These are phyloP conservation scores for Diaporthe citri DNA, from an alignment of 2,329 filamentous ascomycete species.

Conservation along the genomic window DNA sequence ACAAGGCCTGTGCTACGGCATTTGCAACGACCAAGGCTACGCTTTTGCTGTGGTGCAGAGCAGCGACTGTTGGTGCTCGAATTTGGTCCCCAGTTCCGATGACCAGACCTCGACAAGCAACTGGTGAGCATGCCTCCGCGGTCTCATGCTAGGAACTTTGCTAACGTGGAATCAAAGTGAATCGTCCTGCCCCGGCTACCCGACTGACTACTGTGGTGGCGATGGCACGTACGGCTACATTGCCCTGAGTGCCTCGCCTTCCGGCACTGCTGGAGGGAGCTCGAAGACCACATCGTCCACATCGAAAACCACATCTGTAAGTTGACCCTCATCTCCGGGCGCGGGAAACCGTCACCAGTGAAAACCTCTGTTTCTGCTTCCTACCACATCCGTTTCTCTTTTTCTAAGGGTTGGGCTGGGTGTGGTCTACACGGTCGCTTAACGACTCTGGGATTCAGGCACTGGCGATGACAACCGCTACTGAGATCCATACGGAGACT, in stretches of 20 bases:
- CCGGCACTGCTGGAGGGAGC: slow-evolving; percentile 62
- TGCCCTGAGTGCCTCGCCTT: slow-evolving; percentile 61
- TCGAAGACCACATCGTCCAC: slow-evolving; percentile 41
- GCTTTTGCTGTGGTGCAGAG: slow-evolving; percentile 78
- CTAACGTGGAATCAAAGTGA: slow-evolving; percentile 45
- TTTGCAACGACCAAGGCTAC: slow-evolving; percentile 65
- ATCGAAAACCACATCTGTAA: slow-evolving; percentile 42
- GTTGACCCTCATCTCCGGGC: slow-evolving; percentile 2
- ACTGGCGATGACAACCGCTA: slow-evolving; percentile 41
- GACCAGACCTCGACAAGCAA: slow-evolving; percentile 54
- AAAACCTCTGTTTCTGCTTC: not conserved
- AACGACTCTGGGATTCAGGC: slow-evolving; percentile 44
- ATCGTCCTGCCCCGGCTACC: slow-evolving; percentile 76
- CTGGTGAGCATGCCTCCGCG: slow-evolving; percentile 55
- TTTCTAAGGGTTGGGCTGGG: slow-evolving; percentile 7
- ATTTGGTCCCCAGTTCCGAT: slow-evolving; percentile 69
- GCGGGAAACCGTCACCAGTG: not conserved
- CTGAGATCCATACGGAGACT: slow-evolving; percentile 41
- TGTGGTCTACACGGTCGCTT: slow-evolving; percentile 36
- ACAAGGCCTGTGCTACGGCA: slow-evolving; percentile 75
- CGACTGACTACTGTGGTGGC: slow-evolving; percentile 74
- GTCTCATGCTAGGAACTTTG: no score
- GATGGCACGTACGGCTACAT: slow-evolving; percentile 75
- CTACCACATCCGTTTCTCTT: slow-evolving; percentile 27
- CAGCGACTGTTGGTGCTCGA: slow-evolving; percentile 80